Conservation (phyloP, 805 yeast genomes). For the Lachancea nothofagi region DNA sequence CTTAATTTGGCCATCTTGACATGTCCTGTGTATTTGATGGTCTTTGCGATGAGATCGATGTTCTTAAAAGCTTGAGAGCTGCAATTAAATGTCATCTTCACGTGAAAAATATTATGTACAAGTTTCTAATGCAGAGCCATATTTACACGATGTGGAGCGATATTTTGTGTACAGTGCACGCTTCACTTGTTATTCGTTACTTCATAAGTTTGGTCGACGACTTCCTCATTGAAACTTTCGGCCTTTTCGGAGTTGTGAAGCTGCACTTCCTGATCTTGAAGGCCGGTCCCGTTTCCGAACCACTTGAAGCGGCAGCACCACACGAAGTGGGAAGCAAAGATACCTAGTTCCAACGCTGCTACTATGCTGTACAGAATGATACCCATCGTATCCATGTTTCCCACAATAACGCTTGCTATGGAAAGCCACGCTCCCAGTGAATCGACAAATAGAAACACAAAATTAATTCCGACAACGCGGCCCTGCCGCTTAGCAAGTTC, state of each 20-base stretch:
- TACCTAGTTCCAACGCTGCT: slow-evolving; percentile 70
- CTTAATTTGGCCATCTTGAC: slow-evolving; percentile 16
- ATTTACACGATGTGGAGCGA: too few species aligned
- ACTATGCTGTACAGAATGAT: slow-evolving; percentile 69
- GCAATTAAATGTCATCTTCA: too few species aligned
- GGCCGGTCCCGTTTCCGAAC: slow-evolving; percentile 14
- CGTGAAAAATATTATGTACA: background rate
- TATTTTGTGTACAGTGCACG: too few species aligned
- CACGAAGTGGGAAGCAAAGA: slow-evolving; percentile 58
- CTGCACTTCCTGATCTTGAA: background rate
- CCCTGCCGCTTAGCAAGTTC: slow-evolving; percentile 79
- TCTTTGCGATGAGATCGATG: background rate
- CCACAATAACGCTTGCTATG: slow-evolving; percentile 54
- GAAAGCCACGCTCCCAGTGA: slow-evolving; percentile 79
- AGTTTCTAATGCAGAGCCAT: too few species aligned
- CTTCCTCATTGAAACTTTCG: background rate
- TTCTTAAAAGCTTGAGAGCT: too few species aligned
- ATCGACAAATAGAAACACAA: slow-evolving; percentile 70
- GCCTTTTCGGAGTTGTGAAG: background rate
- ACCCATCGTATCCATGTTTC: slow-evolving; percentile 72
- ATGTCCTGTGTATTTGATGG: background rate
- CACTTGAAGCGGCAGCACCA: slow-evolving; percentile 53
- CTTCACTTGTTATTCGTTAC: too few species aligned
- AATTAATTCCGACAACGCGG: slow-evolving; percentile 83
- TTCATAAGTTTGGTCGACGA: background rate